Evolutionary conservation across 805 yeast genomes (phyloP), one percentile per base, ranked within the genome.

Genomic region (Schwanniomyces polymorphus): DNA sequence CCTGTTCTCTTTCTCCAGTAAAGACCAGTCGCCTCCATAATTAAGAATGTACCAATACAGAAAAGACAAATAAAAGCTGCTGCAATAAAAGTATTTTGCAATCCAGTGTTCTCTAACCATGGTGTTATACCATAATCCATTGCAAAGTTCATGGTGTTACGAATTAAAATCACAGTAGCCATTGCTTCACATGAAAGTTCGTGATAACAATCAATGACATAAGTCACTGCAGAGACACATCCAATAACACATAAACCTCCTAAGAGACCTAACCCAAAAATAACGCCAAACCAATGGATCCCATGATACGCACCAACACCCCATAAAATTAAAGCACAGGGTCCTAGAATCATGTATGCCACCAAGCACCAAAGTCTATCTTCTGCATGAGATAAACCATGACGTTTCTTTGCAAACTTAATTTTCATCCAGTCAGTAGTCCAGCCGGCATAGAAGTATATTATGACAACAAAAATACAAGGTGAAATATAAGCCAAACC

Each of bases 301-400:
- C 68, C 73, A 43, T 76, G 74, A 41, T 76, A 75, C 0, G 87
- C 84, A 9, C 86, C 88, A 38, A 82, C 76, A 41, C 89, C 89
- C 76, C 85, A 82, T 12, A 85, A 66, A 49, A 82, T 73, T 47
- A 81, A 64, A 0, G 86, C 81, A 0, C 73, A 70, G 1, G 84
- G 84, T 4, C 82, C 80, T 7, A 82, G 54, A 31, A 83, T 63
- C 57, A 70, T 66, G 50, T 76, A 78, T 6, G 75, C 60, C 2
- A 65, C 46, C 52, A 79, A 53, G 12, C 76, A 74, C 82, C 83
- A 81, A 14, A 82, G 65, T 51, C 87, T 67, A 52, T 76, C 80
- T 55, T 83, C 87, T 0, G 87, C 81, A 43, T 75, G 75, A 3
- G 83, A 74, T 2, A 75, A 44, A 5, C 51, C 51, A 10, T 39